Conservation (phyloP, 2,329 filamentous ascomycete species). For the Penicillium sp. region DNA sequence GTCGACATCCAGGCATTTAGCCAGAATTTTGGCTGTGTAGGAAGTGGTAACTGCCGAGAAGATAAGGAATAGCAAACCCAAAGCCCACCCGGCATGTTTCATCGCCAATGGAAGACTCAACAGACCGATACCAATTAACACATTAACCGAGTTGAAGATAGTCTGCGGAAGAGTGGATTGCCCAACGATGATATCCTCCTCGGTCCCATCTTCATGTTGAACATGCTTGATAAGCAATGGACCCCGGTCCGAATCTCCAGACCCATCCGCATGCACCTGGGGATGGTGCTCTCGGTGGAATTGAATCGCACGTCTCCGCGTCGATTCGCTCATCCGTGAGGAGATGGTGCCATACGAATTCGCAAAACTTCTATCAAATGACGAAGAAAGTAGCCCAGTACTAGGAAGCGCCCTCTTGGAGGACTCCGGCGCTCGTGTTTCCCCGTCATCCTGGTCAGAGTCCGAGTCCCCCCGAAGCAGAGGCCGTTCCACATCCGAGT, state of each 20-base stretch:
- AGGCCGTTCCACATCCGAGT: constrained; percentile 28
- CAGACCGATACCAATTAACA: constrained; percentile 84
- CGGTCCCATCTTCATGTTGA: constrained; percentile 77
- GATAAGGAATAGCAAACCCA: constrained; percentile 71
- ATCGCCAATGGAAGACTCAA: constrained; percentile 85
- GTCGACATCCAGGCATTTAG: constrained; percentile 85
- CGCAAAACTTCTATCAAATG: constrained; percentile 70
- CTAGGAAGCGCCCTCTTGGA: constrained; percentile 19
- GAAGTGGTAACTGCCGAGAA: constrained; percentile 72
- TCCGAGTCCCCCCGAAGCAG: constrained; percentile 32
- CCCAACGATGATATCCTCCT: constrained; percentile 80
- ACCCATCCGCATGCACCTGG: constrained; percentile 42
- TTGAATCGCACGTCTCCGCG: constrained; percentile 55
- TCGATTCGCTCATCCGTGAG: constrained; percentile 55
- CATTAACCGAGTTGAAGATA: constrained; percentile 93
- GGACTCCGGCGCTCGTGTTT: constrained; percentile 8
- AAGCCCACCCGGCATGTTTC: constrained; percentile 83
- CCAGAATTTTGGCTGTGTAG: constrained; percentile 81
- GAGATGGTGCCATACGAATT: constrained; percentile 60
- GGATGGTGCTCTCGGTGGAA: constrained; percentile 55
- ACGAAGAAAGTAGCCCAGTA: constrained; percentile 43
- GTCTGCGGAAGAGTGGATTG: constrained; percentile 96
- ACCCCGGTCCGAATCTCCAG: constrained; percentile 60
- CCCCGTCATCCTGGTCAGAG: constrained; percentile 21
- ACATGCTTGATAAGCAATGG: constrained; percentile 85